These are phyloP conservation scores for Phytophthora syringae DNA, from an alignment of 352 stramenopile genomes.

Conservation along the genomic window DNA sequence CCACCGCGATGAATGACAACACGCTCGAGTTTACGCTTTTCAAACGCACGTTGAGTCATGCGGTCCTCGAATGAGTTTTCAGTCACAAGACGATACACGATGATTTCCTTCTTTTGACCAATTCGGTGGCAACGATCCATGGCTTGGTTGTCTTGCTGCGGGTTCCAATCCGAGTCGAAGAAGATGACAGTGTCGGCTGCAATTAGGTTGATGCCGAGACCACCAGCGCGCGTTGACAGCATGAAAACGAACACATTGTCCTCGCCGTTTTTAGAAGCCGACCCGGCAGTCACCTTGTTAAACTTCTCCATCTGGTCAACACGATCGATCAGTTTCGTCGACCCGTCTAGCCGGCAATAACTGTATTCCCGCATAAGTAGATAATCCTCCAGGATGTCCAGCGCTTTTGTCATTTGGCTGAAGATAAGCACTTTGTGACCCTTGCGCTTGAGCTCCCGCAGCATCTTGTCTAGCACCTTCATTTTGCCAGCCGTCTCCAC, in stretches of 20 bases:
- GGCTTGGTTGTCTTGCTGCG: conserved; percentile 94
- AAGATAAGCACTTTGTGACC: conserved; percentile 99
- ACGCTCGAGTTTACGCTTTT: conserved; percentile 92
- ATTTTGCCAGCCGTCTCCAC: conserved; percentile 97
- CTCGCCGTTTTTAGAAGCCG: conserved; percentile 32
- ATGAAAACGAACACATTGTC: conserved; percentile 85
- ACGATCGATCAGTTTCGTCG: conserved; percentile 91
- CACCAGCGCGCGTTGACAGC: conserved; percentile 92
- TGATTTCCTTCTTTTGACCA: conserved; percentile 90
- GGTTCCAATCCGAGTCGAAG: conserved; percentile 99
- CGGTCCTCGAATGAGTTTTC: conserved; percentile 95
- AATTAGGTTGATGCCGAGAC: conserved; percentile 98
- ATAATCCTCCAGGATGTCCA: conserved; percentile 99
- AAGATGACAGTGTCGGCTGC: conserved; percentile 97
- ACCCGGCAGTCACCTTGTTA: conserved; percentile 76
- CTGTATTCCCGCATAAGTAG: conserved; percentile 86
- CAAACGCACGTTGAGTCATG: conserved; percentile 92
- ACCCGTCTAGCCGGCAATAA: conserved; percentile 98
- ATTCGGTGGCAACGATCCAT: conserved; percentile 93
- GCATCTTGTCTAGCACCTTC: conserved; percentile 98
- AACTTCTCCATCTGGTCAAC: conserved; percentile 98
- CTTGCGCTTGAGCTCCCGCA: conserved; percentile 93
- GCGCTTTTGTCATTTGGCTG: conserved; percentile 97
- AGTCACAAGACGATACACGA: conserved; percentile 94
- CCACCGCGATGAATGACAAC: conserved; percentile 89